Evolutionary conservation across 164 flowering plant species (phyloP).

Genomic region (Stephania cephalantha): DNA sequence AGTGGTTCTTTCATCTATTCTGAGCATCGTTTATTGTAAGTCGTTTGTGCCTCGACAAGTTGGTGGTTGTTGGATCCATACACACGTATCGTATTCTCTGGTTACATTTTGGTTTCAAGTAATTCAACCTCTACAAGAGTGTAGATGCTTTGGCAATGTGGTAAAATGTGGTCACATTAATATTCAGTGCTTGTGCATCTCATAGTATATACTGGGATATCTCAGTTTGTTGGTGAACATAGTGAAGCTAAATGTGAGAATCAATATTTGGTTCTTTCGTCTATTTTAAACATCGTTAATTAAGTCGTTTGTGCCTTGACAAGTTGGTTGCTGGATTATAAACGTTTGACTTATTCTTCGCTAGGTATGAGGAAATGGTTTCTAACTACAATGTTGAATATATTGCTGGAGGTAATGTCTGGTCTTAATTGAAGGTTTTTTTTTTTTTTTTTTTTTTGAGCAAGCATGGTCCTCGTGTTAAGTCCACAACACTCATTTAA

Average conservation of each 20-base stretch:
- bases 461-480: background rate
- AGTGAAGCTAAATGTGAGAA: background rate
- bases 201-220: background rate
- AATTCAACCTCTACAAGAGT: background rate
- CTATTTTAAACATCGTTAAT: background rate
- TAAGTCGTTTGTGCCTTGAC: background rate
- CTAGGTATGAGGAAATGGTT: conserved; percentile 71
- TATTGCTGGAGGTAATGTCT: conserved; percentile 72
- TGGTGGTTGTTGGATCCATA: too few species aligned
- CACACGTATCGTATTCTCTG: too few species aligned
- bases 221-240: background rate
- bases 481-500: background rate
- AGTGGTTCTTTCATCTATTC: too few species aligned
- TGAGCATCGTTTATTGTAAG: too few species aligned
- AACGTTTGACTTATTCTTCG: conserved; percentile 12
- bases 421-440: background rate
- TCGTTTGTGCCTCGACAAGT: too few species aligned
- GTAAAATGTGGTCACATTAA: background rate
- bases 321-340: background rate
- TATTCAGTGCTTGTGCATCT: background rate
- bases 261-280: background rate
- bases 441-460: background rate
- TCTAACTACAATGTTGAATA: conserved; percentile 51
- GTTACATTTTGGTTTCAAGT: background rate
- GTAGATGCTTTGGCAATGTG: background rate